These are phyloP conservation scores for Fusarium udum DNA, from an alignment of 2,329 filamentous ascomycete genomes.

Conservation along the genomic window DNA sequence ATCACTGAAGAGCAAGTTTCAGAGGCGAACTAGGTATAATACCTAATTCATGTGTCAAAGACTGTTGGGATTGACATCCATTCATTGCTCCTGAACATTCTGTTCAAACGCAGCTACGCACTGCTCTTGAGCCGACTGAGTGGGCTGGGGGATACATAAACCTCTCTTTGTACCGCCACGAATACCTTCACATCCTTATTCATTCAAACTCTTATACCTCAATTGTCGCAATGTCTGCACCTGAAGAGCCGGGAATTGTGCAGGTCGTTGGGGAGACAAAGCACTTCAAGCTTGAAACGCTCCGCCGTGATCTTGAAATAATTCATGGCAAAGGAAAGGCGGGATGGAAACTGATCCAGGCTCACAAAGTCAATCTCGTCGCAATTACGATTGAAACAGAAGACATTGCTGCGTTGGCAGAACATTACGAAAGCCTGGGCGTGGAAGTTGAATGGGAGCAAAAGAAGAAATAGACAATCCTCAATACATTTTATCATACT, in stretches of 20 bases:
- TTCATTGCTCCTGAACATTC: fast-evolving
- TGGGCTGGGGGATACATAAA: fast-evolving
- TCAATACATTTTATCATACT: not conserved
- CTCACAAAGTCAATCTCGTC: not conserved
- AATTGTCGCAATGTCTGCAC: not conserved
- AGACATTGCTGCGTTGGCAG: not conserved
- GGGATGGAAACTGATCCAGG: not conserved
- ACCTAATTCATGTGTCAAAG: fast-evolving
- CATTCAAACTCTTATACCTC: fast-evolving
- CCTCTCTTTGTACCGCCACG: too few relatives aligned
- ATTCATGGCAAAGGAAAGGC: not conserved
- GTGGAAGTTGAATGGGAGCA: not conserved
- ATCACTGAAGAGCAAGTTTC: not conserved
- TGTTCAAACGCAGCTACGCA: fast-evolving
- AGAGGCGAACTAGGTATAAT: not conserved
- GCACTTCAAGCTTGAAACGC: not conserved
- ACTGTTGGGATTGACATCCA: not conserved
- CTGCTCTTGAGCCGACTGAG: too few relatives aligned
- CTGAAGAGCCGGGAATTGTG: not conserved
- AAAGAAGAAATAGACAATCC: too few relatives aligned
- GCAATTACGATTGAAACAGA: not conserved
- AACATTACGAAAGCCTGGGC: not conserved
- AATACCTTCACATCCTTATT: fast-evolving
- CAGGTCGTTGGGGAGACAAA: not conserved
- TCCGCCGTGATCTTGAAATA: fast-evolving